Evolutionary conservation across 805 yeast genomes (phyloP).

Genomic region (Osmozyma mogii): DNA sequence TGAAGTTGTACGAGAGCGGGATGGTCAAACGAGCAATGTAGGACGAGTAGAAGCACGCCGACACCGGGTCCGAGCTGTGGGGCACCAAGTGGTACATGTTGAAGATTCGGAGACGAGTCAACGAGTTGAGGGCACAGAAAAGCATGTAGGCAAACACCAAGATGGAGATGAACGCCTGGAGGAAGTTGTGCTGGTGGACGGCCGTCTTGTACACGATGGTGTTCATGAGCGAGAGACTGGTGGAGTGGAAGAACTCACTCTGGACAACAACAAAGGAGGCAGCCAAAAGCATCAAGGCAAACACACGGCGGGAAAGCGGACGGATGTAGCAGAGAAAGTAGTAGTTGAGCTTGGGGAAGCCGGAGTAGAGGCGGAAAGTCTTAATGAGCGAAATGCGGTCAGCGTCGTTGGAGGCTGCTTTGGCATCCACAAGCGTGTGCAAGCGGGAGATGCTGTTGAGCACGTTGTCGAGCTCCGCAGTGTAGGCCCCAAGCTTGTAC

Average conservation of each 20-base stretch:
- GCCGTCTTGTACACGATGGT: conserved; percentile 29
- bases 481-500: conserved; percentile 45
- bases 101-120: conserved; percentile 62
- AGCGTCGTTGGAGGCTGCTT: conserved; percentile 15
- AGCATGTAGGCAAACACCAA: conserved; percentile 57
- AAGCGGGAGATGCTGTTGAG: conserved; percentile 32
- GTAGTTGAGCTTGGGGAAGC: conserved; percentile 7
- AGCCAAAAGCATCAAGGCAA: conserved; percentile 34
- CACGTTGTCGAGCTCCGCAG: conserved; percentile 47
- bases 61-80: conserved; percentile 63
- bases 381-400: conserved; percentile 13
- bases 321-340: conserved; percentile 31
- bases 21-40: conserved; percentile 77
- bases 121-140: conserved; percentile 53
- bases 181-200: conserved; percentile 15
- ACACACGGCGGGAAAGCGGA: conserved; percentile 39
- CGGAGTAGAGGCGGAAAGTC: conserved; percentile 34
- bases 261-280: conserved; percentile 53
- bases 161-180: conserved; percentile 33
- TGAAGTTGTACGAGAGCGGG: conserved; percentile 73
- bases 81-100: conserved; percentile 71
- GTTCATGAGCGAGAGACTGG: conserved; percentile 56
- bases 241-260: conserved; percentile 69
- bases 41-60: conserved; percentile 69
- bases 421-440: conserved; percentile 9